These are phyloP conservation scores for Beta lomatogona DNA, from an alignment of 179 eudicot species.

Conservation along the genomic window DNA sequence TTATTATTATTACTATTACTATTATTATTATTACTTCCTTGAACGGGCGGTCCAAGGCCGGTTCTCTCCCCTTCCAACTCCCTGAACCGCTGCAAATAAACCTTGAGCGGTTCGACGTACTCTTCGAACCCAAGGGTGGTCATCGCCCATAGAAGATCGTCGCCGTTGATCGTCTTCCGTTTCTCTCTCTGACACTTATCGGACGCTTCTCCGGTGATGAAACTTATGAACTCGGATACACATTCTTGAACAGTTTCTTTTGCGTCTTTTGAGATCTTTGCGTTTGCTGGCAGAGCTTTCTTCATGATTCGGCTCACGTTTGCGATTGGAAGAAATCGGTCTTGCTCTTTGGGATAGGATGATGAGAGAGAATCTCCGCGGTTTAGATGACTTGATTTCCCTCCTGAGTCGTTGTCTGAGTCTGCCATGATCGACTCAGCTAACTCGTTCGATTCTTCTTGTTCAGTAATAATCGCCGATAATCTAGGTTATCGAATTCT, in stretches of 20 bases:
- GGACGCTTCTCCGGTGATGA: slow-evolving; percentile 68
- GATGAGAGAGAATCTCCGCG: slow-evolving; percentile 25
- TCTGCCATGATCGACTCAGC: slow-evolving; percentile 46
- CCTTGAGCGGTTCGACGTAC: slow-evolving; percentile 65
- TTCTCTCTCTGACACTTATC: slow-evolving; percentile 73
- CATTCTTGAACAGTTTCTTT: slow-evolving; percentile 75
- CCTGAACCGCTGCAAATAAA: slow-evolving; percentile 59
- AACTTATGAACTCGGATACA: slow-evolving; percentile 73
- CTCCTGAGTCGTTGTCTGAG: slow-evolving; percentile 70
- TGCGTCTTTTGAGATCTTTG: slow-evolving; percentile 66
- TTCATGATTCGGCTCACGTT: slow-evolving; percentile 75
- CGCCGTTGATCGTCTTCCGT: slow-evolving; percentile 73
- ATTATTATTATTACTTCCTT: slow-evolving; percentile 32
- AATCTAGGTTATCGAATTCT: not conserved
- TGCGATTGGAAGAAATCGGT: slow-evolving; percentile 63
- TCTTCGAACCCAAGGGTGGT: slow-evolving; percentile 70
- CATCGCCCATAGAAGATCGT: slow-evolving; percentile 74
- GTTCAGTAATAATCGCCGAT: not conserved
- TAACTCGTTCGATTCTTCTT: not conserved
- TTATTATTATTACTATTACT: slow-evolving; percentile 34
- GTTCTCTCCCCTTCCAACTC: slow-evolving; percentile 67
- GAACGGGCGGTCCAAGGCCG: slow-evolving; percentile 33
- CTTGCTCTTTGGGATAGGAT: slow-evolving; percentile 54
- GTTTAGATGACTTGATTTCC: slow-evolving; percentile 26
- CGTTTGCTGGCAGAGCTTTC: slow-evolving; percentile 64